These are phyloP conservation scores for Neophaeococcomyces aloes DNA, from an alignment of 2,329 filamentous ascomycete species.

Conservation along the genomic window DNA sequence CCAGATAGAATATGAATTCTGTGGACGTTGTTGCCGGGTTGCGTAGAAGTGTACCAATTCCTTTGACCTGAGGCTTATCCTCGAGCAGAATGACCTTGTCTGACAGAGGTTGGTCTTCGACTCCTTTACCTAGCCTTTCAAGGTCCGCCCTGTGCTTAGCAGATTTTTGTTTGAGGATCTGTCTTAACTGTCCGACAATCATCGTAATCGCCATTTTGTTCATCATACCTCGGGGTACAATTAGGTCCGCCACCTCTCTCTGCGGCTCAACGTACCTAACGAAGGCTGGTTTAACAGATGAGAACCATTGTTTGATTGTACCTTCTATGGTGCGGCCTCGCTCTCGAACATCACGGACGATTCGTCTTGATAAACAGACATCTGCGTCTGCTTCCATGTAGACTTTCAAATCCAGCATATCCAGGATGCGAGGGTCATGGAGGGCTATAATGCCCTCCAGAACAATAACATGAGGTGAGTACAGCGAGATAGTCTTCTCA, in stretches of 20 bases:
- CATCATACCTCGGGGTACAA: conserved; percentile 87
- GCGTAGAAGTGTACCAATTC: conserved; percentile 85
- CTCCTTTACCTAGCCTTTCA: conserved; percentile 60
- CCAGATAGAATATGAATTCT: conserved; percentile 97
- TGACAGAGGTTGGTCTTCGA: conserved; percentile 62
- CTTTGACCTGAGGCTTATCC: conserved; percentile 68
- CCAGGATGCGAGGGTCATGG: conserved; percentile 74
- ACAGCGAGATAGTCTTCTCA: conserved; percentile 72
- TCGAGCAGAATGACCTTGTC: conserved; percentile 63
- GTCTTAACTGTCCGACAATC: conserved; percentile 87
- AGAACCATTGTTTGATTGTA: conserved; percentile 96
- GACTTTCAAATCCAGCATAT: conserved; percentile 89
- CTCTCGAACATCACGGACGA: conserved; percentile 78
- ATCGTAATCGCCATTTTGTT: conserved; percentile 87
- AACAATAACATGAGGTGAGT: conserved; percentile 91
- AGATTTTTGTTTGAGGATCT: conserved; percentile 78
- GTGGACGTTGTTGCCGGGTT: conserved; percentile 67
- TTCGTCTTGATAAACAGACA: conserved; percentile 78
- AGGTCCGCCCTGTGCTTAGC: conserved; percentile 70
- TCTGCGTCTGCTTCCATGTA: conserved; percentile 96
- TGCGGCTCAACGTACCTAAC: conserved; percentile 90
- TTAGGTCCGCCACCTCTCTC: conserved; percentile 65
- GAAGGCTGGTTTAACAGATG: conserved; percentile 93
- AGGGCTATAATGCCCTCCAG: conserved; percentile 93
- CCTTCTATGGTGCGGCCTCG: conserved; percentile 86